phyloP scores from a whole-genome alignment of 495 filamentous ascomycete genomes.

The Clohesyomyces aquaticus region DNA sequence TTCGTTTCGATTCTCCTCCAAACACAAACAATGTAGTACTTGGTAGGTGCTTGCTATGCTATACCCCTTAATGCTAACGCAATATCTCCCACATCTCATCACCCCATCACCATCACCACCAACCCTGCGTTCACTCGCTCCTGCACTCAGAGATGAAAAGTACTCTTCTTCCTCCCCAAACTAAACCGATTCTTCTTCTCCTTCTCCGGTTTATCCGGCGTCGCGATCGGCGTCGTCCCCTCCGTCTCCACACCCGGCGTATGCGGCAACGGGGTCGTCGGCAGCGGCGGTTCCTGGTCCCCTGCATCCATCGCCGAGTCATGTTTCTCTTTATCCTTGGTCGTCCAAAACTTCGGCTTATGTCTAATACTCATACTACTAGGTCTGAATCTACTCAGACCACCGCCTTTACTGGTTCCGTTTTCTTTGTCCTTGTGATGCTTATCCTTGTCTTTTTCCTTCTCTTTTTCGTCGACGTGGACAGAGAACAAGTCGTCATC shows the following conservation, averaged over 20 bases:
- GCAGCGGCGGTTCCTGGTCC: too few species aligned
- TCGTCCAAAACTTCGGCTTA: constrained; percentile 52
- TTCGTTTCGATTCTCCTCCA: too few species aligned
- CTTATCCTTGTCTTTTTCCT: background rate
- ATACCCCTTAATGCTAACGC: too few species aligned
- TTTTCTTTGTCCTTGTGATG: constrained; percentile 40
- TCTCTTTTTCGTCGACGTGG: background rate
- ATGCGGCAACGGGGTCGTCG: too few species aligned
- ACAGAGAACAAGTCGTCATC: too few species aligned
- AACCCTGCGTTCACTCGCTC: too few species aligned
- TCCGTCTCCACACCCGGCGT: constrained; percentile 23
- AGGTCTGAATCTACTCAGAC: constrained; percentile 58
- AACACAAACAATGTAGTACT: too few species aligned
- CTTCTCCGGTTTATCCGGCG: constrained; percentile 36
- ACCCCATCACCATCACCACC: too few species aligned
- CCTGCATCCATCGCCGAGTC: constrained; percentile 11
- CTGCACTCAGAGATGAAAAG: constrained; percentile 25
- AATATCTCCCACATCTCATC: too few species aligned
- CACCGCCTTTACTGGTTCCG: constrained; percentile 45
- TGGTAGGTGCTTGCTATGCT: too few species aligned
- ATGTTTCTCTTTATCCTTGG: constrained; percentile 30
- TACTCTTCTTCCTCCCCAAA: constrained; percentile 61
- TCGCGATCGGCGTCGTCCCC: background rate
- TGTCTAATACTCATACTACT: constrained; percentile 63
- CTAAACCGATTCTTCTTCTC: constrained; percentile 56